Evolutionary conservation across 108 stramenopile species (phyloP).

Genomic region (Nitzschia putrida): DNA sequence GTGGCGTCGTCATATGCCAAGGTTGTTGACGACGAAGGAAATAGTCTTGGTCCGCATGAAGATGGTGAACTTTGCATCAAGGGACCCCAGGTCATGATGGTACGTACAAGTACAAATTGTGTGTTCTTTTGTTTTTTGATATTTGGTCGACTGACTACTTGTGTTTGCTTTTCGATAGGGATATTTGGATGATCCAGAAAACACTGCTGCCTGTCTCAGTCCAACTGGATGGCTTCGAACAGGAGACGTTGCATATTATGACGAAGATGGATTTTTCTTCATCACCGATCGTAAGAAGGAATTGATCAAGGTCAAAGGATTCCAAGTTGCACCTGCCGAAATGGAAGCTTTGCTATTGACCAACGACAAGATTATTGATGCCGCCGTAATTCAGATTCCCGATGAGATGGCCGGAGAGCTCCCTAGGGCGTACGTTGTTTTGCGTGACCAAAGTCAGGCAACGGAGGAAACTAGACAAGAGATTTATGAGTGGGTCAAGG

Average conservation of each 20-base stretch:
- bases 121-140: no score
- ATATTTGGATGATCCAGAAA: slow-evolving; percentile 79
- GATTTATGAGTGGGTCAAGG: slow-evolving; percentile 81
- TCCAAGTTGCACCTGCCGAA: slow-evolving; percentile 92
- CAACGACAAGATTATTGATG: slow-evolving; percentile 80
- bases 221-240: slow-evolving; percentile 81
- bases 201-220: slow-evolving; percentile 75
- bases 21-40: slow-evolving; percentile 74
- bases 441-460: slow-evolving; percentile 37
- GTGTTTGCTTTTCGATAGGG: slow-evolving; percentile 42
- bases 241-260: slow-evolving; percentile 85
- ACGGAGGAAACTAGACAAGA: slow-evolving; percentile 47
- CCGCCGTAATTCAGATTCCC: slow-evolving; percentile 78
- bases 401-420: slow-evolving; percentile 80
- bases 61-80: slow-evolving; percentile 81
- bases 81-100: slow-evolving; percentile 80
- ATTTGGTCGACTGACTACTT: background rate
- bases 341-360: slow-evolving; percentile 82
- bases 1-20: slow-evolving; percentile 68
- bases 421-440: slow-evolving; percentile 87
- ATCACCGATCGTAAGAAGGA: slow-evolving; percentile 90
- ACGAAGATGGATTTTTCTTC: slow-evolving; percentile 85
- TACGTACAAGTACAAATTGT: no score
- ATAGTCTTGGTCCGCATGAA: slow-evolving; percentile 64
- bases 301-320: no score